phyloP scores from a whole-genome alignment of 352 stramenopile genomes.

The Phytopythium litorale region DNA sequence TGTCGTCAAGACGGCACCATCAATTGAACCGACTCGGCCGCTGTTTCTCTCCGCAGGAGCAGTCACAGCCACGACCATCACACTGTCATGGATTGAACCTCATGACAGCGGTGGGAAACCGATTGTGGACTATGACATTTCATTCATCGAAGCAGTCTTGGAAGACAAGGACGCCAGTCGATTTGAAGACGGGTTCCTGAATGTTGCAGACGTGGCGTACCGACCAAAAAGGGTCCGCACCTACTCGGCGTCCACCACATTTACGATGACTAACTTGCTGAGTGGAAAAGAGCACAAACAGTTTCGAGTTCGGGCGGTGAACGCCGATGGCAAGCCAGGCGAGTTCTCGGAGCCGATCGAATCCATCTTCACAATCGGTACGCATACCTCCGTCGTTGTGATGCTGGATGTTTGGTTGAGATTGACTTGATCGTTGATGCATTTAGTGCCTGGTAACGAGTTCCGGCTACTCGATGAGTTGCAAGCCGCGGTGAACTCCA shows the following conservation, averaged over 20 bases:
- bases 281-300: constrained; percentile 64
- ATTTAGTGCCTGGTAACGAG: constrained; percentile 52
- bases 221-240: constrained; percentile 48
- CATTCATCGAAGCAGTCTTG: constrained; percentile 58
- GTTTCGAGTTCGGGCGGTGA: constrained; percentile 64
- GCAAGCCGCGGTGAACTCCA: constrained; percentile 72
- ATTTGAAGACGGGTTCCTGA: constrained; percentile 24
- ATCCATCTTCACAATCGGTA: constrained; percentile 67
- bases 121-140: constrained; percentile 66
- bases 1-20: constrained; percentile 21
- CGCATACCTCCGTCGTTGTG: background rate
- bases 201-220: constrained; percentile 60
- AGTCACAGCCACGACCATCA: constrained; percentile 63
- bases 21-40: constrained; percentile 33
- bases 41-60: constrained; percentile 44
- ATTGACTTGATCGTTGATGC: constrained; percentile 1
- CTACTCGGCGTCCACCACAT: constrained; percentile 25
- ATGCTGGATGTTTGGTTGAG: background rate
- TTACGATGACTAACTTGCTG: constrained; percentile 43
- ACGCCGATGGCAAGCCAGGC: constrained; percentile 45
- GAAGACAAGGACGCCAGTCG: constrained; percentile 30
- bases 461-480: constrained; percentile 72
- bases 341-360: constrained; percentile 41
- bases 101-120: constrained; percentile 50
- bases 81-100: constrained; percentile 54